These are phyloP conservation scores for Berberis vulgaris DNA, from an alignment of 164 flowering plant species.

Conservation along the genomic window DNA sequence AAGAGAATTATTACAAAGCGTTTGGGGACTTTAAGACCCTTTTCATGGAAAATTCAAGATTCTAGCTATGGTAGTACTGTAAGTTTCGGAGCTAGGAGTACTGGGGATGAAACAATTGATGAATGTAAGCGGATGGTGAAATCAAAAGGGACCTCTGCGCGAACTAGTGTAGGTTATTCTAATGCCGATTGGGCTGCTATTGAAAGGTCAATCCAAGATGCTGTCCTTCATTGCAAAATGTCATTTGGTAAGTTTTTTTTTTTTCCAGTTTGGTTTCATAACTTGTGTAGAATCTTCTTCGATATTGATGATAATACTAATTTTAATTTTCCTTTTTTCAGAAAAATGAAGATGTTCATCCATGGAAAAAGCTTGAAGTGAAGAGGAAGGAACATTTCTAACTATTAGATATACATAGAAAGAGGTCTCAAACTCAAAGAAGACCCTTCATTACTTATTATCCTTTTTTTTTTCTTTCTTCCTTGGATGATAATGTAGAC, in stretches of 20 bases:
- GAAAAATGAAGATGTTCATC: too few relatives aligned
- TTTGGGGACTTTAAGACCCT: background rate
- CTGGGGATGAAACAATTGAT: background rate
- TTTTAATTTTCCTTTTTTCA: too few relatives aligned
- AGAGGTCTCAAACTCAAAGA: too few relatives aligned
- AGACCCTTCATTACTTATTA: too few relatives aligned
- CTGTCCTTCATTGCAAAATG: slow-evolving; percentile 4
- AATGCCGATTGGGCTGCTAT: slow-evolving; percentile 1
- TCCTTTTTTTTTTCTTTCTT: too few relatives aligned
- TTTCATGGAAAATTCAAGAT: background rate
- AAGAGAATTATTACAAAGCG: background rate
- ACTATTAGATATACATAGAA: too few relatives aligned
- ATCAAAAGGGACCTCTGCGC: background rate
- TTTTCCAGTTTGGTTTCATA: background rate
- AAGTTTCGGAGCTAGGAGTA: too few relatives aligned
- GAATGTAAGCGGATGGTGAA: background rate
- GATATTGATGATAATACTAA: too few relatives aligned
- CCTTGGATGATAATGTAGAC: too few relatives aligned
- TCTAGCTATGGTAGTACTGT: background rate
- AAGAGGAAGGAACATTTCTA: too few relatives aligned
- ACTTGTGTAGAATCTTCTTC: background rate
- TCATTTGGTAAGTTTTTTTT: background rate
- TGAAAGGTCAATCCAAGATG: slow-evolving; percentile 4
- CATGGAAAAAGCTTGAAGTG: too few relatives aligned
- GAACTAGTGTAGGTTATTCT: background rate